Percentiles rank a stretch among this genome's conserved stretches.
Evolutionary conservation across 768 basidiomycete species (phyloP).

Genomic region (Leccinum rimulosum): DNA sequence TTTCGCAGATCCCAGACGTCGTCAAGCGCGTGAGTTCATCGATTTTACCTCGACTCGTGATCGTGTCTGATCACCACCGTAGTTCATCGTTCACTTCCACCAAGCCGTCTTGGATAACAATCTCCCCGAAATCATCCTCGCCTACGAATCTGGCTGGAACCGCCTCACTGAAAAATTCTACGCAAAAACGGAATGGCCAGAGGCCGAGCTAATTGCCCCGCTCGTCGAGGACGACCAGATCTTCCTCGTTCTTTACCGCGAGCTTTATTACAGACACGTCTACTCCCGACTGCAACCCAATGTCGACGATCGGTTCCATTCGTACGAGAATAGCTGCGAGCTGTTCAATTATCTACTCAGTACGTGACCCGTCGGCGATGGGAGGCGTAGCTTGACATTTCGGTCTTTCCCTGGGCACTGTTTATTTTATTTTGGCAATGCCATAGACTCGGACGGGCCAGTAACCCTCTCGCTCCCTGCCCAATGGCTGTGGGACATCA

Average conservation of each 20-base stretch:
- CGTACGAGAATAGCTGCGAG: constrained; percentile 97
- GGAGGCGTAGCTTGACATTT: not conserved
- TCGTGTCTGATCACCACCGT: not conserved
- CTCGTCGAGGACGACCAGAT: constrained; percentile 94
- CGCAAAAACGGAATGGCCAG: constrained; percentile 92
- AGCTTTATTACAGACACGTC: constrained; percentile 93
- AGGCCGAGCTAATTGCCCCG: constrained; percentile 92
- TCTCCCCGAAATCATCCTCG: constrained; percentile 83
- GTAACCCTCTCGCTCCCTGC: constrained; percentile 92
- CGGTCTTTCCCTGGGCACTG: not conserved
- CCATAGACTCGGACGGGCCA: constrained; percentile 83
- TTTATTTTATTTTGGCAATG: not conserved
- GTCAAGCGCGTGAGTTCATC: constrained; percentile 74
- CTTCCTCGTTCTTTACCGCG: constrained; percentile 95
- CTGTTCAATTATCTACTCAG: constrained; percentile 97
- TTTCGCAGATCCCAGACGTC: constrained; percentile 81
- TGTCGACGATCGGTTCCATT: constrained; percentile 96
- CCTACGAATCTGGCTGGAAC: constrained; percentile 98
- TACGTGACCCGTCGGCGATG: constrained; percentile 29
- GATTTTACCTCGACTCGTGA: not conserved
- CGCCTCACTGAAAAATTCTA: constrained; percentile 96
- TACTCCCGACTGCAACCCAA: constrained; percentile 94
- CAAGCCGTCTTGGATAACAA: constrained; percentile 92
- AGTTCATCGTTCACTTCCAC: constrained; percentile 96
- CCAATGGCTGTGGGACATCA: constrained; percentile 98